Evolutionary conservation across 768 basidiomycete genomes (phyloP).

Genomic region (Phanerochaete carnosa): DNA sequence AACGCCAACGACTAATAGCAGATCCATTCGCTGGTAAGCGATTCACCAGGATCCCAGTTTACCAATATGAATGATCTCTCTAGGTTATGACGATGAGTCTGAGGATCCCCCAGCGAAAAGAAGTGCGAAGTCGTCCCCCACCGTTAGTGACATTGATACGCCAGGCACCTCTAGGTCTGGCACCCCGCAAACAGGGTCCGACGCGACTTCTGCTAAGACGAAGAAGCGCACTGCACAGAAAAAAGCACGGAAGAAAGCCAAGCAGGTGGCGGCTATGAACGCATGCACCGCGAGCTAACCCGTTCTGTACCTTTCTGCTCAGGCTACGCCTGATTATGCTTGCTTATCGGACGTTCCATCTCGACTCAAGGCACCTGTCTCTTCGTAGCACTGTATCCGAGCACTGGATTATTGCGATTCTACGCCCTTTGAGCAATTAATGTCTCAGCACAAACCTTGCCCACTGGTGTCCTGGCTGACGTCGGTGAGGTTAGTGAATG

Average conservation of each 20-base stretch:
- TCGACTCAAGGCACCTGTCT: no score
- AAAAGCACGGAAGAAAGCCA: constrained; percentile 34
- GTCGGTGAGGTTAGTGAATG: background rate
- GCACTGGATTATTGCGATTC: constrained; percentile 34
- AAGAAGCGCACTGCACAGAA: constrained; percentile 27
- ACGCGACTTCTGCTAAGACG: constrained; percentile 20
- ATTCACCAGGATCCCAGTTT: constrained; percentile 16
- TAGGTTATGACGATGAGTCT: constrained; percentile 32
- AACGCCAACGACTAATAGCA: constrained; percentile 49
- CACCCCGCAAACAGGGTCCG: constrained; percentile 21
- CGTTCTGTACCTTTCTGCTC: background rate
- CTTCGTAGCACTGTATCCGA: no score
- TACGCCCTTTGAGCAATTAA: background rate
- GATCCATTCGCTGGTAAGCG: constrained; percentile 68
- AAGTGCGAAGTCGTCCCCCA: constrained; percentile 11
- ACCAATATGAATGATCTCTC: constrained; percentile 2
- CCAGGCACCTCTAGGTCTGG: constrained; percentile 12
- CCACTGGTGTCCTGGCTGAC: no score
- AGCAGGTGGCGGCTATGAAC: constrained; percentile 13
- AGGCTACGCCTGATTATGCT: no score
- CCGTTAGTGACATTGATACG: constrained; percentile 5
- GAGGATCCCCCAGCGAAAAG: constrained; percentile 13
- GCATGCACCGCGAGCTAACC: background rate
- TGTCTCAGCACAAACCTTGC: no score
- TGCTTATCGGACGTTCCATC: no score